These are phyloP conservation scores for Aphanomyces astaci DNA, from an alignment of 352 stramenopile genomes.

Conservation along the genomic window DNA sequence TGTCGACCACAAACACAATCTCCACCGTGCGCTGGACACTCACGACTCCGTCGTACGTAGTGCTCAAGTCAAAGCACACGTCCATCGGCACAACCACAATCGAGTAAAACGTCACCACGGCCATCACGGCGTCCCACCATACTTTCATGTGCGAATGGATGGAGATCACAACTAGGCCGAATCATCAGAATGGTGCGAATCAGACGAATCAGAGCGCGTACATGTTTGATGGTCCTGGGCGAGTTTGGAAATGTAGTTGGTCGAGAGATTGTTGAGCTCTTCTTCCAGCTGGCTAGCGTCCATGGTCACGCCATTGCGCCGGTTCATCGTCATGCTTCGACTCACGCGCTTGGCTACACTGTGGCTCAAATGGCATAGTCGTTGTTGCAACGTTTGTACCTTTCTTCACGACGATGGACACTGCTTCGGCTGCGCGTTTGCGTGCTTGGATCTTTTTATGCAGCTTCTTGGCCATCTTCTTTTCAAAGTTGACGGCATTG, in stretches of 20 bases:
- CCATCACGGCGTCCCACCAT: not conserved
- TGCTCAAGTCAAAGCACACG: slow-evolving; percentile 4
- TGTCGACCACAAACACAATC: not conserved
- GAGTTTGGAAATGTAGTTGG: slow-evolving; percentile 1
- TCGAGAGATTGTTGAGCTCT: not conserved
- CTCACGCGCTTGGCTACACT: not conserved
- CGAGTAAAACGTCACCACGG: not conserved
- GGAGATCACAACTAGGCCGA: not conserved
- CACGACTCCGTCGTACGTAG: not conserved
- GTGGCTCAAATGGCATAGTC: not conserved
- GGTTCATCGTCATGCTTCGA: not conserved
- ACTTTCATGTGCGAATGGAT: not conserved
- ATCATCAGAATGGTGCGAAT: not conserved
- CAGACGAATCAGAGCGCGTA: not conserved
- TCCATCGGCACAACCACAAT: not conserved
- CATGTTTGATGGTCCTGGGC: not conserved
- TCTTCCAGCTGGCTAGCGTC: not conserved
- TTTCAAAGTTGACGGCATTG: not conserved
- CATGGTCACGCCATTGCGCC: not conserved
- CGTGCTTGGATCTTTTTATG: not conserved
- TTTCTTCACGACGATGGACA: not conserved
- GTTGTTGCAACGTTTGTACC: too few species aligned
- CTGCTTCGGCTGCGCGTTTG: not conserved
- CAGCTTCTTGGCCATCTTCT: not conserved
- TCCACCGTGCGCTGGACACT: not conserved